Evolutionary conservation across 495 filamentous ascomycete genomes (phyloP).

Genomic region (Apiosordaria backusii): DNA sequence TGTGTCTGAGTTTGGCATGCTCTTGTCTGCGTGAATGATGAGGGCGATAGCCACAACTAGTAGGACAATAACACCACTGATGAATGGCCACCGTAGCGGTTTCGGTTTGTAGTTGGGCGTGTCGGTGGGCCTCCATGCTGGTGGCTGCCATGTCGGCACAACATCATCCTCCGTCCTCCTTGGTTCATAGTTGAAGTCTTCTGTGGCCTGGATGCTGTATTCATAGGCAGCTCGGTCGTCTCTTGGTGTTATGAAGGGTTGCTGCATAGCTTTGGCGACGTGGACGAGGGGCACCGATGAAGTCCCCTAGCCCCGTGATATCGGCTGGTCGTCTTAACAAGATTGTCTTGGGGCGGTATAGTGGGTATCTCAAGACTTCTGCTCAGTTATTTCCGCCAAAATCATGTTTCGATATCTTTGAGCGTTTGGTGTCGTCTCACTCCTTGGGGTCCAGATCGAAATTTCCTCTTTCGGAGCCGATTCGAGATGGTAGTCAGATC

Average conservation of each 20-base stretch:
- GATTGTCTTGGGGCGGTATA: not conserved
- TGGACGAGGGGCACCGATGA: not conserved
- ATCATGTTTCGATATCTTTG: not conserved
- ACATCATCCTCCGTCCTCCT: not conserved
- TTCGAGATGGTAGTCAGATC: not conserved
- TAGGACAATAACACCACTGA: conserved; percentile 23
- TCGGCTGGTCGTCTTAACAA: not conserved
- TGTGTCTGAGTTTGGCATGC: conserved; percentile 33
- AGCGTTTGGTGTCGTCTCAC: not conserved
- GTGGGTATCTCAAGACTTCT: not conserved
- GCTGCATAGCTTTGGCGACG: conserved; percentile 17
- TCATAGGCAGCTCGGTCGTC: conserved; percentile 22
- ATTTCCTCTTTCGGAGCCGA: not conserved
- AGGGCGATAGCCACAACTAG: conserved; percentile 29
- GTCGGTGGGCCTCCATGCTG: conserved; percentile 7
- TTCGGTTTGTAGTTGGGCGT: conserved; percentile 34
- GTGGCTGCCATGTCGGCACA: not conserved
- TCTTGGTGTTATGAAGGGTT: conserved; percentile 14
- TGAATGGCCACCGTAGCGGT: conserved; percentile 34
- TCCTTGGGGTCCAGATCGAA: not conserved
- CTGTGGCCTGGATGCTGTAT: conserved; percentile 28
- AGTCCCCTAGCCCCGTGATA: not conserved
- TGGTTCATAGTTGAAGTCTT: conserved; percentile 25
- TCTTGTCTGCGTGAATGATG: conserved; percentile 27
- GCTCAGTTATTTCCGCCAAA: not conserved